Conservation (phyloP, 768 basidiomycete genomes). For the Brasilioporus rufonigricans region DNA sequence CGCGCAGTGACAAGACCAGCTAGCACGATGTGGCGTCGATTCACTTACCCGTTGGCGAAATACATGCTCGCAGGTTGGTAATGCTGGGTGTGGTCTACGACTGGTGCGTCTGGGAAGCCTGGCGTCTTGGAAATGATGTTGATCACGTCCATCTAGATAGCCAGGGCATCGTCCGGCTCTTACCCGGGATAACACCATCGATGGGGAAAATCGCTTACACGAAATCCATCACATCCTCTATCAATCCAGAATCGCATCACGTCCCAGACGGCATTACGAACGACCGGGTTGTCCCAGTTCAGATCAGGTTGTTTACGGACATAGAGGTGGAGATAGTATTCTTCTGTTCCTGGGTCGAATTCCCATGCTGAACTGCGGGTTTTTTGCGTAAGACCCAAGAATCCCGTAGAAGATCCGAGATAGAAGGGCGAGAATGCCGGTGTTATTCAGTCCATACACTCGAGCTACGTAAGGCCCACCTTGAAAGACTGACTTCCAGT, state of each 20-base stretch:
- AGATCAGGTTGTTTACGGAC: conserved; percentile 68
- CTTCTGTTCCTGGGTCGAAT: conserved; percentile 58
- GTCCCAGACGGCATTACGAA: conserved; percentile 57
- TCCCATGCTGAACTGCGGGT: conserved; percentile 62
- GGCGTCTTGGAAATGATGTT: conserved; percentile 63
- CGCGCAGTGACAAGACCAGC: neutral
- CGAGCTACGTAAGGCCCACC: conserved; percentile 37
- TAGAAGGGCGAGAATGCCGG: no score
- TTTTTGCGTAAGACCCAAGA: neutral
- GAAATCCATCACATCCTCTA: conserved; percentile 72
- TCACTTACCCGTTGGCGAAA: conserved; percentile 57
- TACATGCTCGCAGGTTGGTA: conserved; percentile 54
- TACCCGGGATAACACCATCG: neutral
- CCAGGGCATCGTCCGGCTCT: neutral
- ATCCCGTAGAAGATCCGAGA: conserved; percentile 1
- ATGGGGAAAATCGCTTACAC: conserved; percentile 40
- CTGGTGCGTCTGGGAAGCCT: conserved; percentile 64
- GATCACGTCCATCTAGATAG: conserved; percentile 63
- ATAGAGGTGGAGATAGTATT: conserved; percentile 75
- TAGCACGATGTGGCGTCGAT: conserved; percentile 8
- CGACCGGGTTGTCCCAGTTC: conserved; percentile 71
- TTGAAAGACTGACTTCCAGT: conserved; percentile 69
- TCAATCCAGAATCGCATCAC: conserved; percentile 75
- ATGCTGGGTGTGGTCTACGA: conserved; percentile 47
- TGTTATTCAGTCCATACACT: neutral